phyloP scores from a whole-genome alignment of 176 grass and related monocot genomes.

The Phyllostachys edulis region DNA sequence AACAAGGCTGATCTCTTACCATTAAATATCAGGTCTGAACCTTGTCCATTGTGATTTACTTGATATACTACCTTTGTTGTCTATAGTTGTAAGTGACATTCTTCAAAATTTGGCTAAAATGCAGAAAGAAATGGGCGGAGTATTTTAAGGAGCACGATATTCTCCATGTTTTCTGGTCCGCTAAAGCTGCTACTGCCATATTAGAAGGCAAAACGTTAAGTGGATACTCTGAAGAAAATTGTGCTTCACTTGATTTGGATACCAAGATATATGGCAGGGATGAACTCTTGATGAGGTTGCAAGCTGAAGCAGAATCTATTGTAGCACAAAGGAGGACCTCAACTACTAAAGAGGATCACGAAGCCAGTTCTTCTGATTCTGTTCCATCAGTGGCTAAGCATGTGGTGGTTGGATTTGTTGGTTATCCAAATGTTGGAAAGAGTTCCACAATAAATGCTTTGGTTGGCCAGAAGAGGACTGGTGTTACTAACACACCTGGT shows the following conservation, averaged over 20 bases:
- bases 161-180: conserved; percentile 92
- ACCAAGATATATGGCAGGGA: conserved; percentile 79
- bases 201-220: conserved; percentile 70
- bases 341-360: conserved; percentile 11
- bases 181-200: conserved; percentile 81
- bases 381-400: conserved; percentile 50
- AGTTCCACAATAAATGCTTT: conserved; percentile 97
- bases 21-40: conserved; percentile 56
- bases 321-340: conserved; percentile 36
- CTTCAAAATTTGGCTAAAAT: conserved; percentile 26
- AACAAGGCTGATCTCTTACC: conserved; percentile 97
- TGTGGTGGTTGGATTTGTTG: conserved; percentile 93
- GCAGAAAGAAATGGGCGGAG: conserved; percentile 78
- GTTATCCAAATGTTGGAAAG: conserved; percentile 97
- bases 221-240: conserved; percentile 43
- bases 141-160: conserved; percentile 73
- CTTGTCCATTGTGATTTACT: conserved; percentile 4
- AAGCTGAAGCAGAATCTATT: conserved; percentile 80
- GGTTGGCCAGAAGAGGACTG: conserved; percentile 80
- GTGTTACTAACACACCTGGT: conserved; percentile 90
- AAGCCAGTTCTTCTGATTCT: conserved; percentile 43
- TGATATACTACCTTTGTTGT: conserved; percentile 2
- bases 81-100: background rate
- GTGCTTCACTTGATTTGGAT: conserved; percentile 45
- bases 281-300: conserved; percentile 74